A percentile compares a stretch with the other conserved stretches of the same genome.
phyloP scores from a whole-genome alignment of 768 basidiomycete genomes.

The Hortiboletus flavorubellus region DNA sequence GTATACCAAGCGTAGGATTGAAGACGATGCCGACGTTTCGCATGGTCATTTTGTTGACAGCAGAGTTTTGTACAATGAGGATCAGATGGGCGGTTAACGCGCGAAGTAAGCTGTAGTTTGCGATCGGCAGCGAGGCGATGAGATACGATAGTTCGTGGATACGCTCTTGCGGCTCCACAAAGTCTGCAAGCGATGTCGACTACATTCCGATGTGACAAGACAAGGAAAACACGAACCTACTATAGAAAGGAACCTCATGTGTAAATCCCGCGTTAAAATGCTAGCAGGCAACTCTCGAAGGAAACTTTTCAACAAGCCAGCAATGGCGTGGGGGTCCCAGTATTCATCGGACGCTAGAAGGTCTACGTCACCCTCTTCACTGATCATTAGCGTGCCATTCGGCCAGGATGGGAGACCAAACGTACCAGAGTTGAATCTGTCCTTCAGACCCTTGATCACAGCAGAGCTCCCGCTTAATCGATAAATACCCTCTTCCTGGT shows the following conservation, averaged over 20 bases:
- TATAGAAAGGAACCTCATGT: conserved; percentile 85
- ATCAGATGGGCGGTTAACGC: conserved; percentile 95
- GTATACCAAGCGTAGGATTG: conserved; percentile 95
- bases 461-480: conserved; percentile 92
- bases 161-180: conserved; percentile 83
- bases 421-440: conserved; percentile 88
- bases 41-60: conserved; percentile 97
- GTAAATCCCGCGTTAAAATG: conserved; percentile 88
- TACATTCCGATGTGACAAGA: conserved; percentile 1
- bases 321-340: conserved; percentile 97
- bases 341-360: conserved; percentile 84
- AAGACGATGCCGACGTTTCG: conserved; percentile 98
- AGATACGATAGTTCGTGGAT: conserved; percentile 83
- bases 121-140: conserved; percentile 82
- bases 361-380: conserved; percentile 91
- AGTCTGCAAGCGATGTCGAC: conserved; percentile 51
- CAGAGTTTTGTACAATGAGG: conserved; percentile 86
- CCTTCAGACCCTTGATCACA: conserved; percentile 90
- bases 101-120: conserved; percentile 91
- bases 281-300: conserved; percentile 91
- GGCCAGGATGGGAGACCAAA: conserved; percentile 8
- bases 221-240: conserved; percentile 62
- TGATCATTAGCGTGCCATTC: conserved; percentile 5
- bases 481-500: conserved; percentile 97
- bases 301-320: conserved; percentile 91